phyloP scores from a whole-genome alignment of 768 basidiomycete genomes.

The Mycena amicta region DNA sequence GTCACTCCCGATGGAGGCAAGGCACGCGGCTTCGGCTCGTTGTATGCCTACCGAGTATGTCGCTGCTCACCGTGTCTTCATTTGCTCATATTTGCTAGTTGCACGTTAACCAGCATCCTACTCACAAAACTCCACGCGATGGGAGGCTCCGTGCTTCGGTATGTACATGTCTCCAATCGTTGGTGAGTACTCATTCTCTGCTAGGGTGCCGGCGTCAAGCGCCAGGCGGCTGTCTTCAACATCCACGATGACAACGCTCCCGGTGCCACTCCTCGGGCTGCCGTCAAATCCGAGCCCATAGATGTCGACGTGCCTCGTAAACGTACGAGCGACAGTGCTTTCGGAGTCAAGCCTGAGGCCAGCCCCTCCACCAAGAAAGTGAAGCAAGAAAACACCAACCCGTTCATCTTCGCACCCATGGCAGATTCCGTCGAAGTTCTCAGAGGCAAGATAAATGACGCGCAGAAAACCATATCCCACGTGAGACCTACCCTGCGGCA shows the following conservation, averaged over 20 bases:
- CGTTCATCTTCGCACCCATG: not conserved
- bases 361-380: slow-evolving; percentile 27
- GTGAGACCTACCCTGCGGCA: no score
- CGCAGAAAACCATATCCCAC: slow-evolving; percentile 13
- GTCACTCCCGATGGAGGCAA: slow-evolving; percentile 42
- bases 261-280: not conserved
- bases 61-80: slow-evolving; percentile 1
- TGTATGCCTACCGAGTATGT: slow-evolving; percentile 50
- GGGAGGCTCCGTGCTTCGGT: not conserved
- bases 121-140: slow-evolving; percentile 17
- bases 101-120: slow-evolving; percentile 33
- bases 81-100: slow-evolving; percentile 22
- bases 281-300: slow-evolving; percentile 32
- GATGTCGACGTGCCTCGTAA: slow-evolving; percentile 40
- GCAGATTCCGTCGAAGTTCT: slow-evolving; percentile 12
- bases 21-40: slow-evolving; percentile 46
- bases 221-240: slow-evolving; percentile 4
- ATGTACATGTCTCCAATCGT: not conserved
- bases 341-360: slow-evolving; percentile 16
- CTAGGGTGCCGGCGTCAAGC: not conserved
- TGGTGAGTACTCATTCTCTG: not conserved
- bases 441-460: slow-evolving; percentile 10
- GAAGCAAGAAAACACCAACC: slow-evolving; percentile 29
- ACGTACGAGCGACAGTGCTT: slow-evolving; percentile 35
- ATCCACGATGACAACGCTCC: slow-evolving; percentile 1